Conservation (phyloP, 2,329 filamentous ascomycete species). For the Botryotinia calthae region DNA sequence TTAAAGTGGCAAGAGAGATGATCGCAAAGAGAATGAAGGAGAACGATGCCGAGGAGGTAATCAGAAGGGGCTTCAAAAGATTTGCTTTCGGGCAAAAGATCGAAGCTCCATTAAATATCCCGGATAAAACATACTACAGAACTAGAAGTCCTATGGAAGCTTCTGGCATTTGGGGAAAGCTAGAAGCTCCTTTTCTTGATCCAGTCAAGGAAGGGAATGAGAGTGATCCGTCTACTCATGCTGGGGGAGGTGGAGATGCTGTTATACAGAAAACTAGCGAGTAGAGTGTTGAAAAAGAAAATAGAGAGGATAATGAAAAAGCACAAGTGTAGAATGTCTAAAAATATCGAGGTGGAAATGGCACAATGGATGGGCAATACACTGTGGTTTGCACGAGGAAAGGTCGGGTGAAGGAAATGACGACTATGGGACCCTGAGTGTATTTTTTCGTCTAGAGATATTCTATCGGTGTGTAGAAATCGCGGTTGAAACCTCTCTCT, state of each 20-base stretch:
- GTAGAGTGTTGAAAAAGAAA: not conserved
- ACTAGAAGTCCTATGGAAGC: not conserved
- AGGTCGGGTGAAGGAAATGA: not conserved
- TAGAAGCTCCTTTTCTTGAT: not conserved
- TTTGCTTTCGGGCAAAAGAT: not conserved
- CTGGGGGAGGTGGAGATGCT: not conserved
- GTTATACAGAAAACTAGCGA: not conserved
- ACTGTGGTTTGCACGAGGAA: not conserved
- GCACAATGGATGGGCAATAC: not conserved
- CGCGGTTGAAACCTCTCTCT: not conserved
- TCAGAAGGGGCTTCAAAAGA: not conserved
- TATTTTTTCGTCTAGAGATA: not conserved
- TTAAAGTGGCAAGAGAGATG: not conserved
- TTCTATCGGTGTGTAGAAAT: not conserved
- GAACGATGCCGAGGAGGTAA: not conserved
- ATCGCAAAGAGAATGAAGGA: not conserved
- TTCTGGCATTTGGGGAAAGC: not conserved
- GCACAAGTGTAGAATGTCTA: not conserved
- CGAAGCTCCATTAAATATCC: not conserved
- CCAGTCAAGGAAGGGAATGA: not conserved
- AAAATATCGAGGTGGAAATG: not conserved
- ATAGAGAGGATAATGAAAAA: not conserved
- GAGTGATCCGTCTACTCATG: not conserved
- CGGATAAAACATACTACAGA: not conserved
- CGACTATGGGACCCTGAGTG: not conserved